Base-by-base conservation (phyloP, 495 filamentous ascomycete species). In the Astrothelium macrocarpum region DNA sequence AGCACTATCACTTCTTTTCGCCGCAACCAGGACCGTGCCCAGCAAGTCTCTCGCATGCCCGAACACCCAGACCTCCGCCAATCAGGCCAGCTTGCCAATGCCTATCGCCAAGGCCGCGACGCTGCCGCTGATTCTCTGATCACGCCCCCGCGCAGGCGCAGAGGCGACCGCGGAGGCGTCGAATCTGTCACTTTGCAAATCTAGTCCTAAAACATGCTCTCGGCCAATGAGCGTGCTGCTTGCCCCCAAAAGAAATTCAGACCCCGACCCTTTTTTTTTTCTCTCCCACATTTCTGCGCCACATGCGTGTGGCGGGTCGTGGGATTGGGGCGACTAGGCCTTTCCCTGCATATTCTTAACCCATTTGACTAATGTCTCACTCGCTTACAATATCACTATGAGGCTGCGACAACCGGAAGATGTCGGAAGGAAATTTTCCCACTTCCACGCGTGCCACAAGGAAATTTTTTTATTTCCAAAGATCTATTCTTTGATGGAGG, bases 1-100 rank as follows among this genome's bases (percentile, higher is more conserved):
- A 56, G 29, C 25, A 56, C 49, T 25, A 56, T 56, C 49, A 56
- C 49, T 25, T 56, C 49, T 9, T 56, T 56, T 16, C 49, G 49
- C 9, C 20, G 49, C 26, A 56, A 56, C 20, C 25, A 9, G 2
- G 49, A 56, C 49, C 49, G 49, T 56, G 49, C 49, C 29, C 49
- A 56, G 29, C 20, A 56, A 29, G 49, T 56, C 9, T 56, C 49
- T 7, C 49, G 49, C 23, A 26, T 56, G 25, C 49, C 49, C 7
- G 49, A 56, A 29, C 49, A 56, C 49, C 49, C 49, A 5, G 10
- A 9, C 7, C 49, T 56, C 49, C 49, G 49, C 20, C 26, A 29
- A 9, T 26, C 49, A 11, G 49, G 7, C 12, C 12, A 56, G 9
- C 49, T 56, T 25, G 49, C 49, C 49, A 56, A 56, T 29, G 49